Conservation (phyloP, 257 asterid species). For the Gynochthodes officinalis region DNA sequence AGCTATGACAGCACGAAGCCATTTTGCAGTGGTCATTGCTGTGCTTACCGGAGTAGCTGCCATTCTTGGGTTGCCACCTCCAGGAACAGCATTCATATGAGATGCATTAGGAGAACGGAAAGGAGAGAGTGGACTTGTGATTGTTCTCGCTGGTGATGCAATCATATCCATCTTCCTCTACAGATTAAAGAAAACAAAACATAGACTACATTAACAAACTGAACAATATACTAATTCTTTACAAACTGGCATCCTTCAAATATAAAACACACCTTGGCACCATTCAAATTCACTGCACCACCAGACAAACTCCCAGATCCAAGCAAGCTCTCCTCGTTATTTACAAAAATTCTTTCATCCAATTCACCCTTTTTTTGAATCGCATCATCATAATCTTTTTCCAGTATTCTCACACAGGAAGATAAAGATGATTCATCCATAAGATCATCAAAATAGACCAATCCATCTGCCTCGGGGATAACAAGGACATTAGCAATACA, state of each 20-base stretch:
- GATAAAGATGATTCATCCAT: constrained; percentile 64
- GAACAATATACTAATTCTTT: background rate
- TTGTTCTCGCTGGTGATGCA: constrained; percentile 82
- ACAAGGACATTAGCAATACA: background rate
- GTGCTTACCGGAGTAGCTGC: constrained; percentile 96
- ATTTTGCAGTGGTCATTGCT: constrained; percentile 95
- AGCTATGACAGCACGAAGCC: constrained; percentile 84
- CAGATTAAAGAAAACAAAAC: constrained; percentile 20
- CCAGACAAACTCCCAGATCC: constrained; percentile 87
- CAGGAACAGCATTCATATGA: constrained; percentile 37
- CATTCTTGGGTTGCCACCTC: constrained; percentile 49
- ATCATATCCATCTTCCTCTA: constrained; percentile 72
- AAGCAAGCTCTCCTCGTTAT: constrained; percentile 79
- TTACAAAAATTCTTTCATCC: constrained; percentile 83
- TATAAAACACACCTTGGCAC: constrained; percentile 35
- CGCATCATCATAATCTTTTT: constrained; percentile 63
- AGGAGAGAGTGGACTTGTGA: constrained; percentile 73
- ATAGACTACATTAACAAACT: background rate
- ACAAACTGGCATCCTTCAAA: background rate
- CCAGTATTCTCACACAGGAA: constrained; percentile 51
- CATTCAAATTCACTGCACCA: constrained; percentile 47
- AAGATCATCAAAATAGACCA: constrained; percentile 70
- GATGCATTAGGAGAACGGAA: constrained; percentile 59
- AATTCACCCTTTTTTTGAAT: constrained; percentile 58
- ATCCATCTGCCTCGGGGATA: constrained; percentile 57